Conservation (phyloP, 805 yeast species). For the Torulaspora quercuum region DNA sequence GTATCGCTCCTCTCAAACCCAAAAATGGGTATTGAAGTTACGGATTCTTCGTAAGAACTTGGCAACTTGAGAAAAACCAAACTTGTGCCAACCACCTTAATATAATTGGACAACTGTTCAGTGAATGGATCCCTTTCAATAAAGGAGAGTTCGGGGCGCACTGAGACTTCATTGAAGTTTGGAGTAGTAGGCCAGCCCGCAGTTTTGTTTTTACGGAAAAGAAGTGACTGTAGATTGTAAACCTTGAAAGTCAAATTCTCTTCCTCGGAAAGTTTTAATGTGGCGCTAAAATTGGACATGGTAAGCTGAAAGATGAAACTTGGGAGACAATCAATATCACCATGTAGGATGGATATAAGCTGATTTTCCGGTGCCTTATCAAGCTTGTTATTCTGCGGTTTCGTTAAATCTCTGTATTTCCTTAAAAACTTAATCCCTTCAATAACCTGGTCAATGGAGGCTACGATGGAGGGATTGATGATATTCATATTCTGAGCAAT, state of each 20-base stretch:
- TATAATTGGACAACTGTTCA: slow-evolving; percentile 22
- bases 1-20: slow-evolving; percentile 33
- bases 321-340: slow-evolving; percentile 16
- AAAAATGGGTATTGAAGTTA: slow-evolving; percentile 25
- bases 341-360: slow-evolving; percentile 1
- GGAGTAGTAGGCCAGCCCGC: slow-evolving; percentile 4
- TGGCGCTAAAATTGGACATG: slow-evolving; percentile 28
- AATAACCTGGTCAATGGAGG: slow-evolving; percentile 23
- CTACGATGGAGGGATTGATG: slow-evolving; percentile 32
- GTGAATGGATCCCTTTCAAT: slow-evolving; percentile 15
- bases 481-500: slow-evolving; percentile 27
- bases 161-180: slow-evolving; percentile 6
- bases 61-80: slow-evolving; percentile 21
- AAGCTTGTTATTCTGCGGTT: not conserved
- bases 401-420: slow-evolving; percentile 1
- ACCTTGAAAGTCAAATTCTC: slow-evolving; percentile 25
- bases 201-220: slow-evolving; percentile 16
- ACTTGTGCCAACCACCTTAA: slow-evolving; percentile 26
- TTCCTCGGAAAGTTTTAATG: slow-evolving; percentile 21
- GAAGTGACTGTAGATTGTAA: slow-evolving; percentile 23
- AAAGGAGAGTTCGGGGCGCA: slow-evolving; percentile 14
- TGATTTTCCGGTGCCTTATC: not conserved
- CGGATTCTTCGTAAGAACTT: slow-evolving; percentile 7
- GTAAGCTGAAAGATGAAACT: slow-evolving; percentile 25
- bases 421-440: slow-evolving; percentile 11